Base-by-base conservation (phyloP, 2,329 filamentous ascomycete genomes). In the Colletotrichum tropicicola region DNA sequence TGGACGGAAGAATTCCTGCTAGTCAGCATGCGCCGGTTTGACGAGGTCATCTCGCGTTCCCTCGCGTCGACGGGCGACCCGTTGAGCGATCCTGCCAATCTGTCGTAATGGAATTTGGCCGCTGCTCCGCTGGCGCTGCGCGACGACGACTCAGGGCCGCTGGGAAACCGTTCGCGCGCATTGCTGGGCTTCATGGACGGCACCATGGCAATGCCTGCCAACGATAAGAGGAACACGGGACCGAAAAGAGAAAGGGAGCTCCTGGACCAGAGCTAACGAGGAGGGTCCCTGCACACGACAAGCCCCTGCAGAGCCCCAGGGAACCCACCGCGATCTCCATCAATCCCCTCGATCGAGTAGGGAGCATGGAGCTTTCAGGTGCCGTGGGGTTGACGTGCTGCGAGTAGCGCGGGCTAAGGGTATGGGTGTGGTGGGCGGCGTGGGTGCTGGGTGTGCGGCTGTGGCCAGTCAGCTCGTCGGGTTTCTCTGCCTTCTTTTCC, bases 321-420 rank as follows among this genome's bases (percentile, higher is more conserved):
- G 61, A 65, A 65, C 61, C 61, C 61, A 65, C 61, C 41, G 21
- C 56, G 61, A 65, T 61, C 61, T 57, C 61, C 61, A 65, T 65
- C 56, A 61, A 55, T 65, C 61, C 56, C 44, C 49, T 65, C 61
- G 61, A 65, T 65, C 61, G 56, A 49, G 28, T 57, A 65, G 44
- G 57, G 61, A 45, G 30, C 44, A 47, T 49, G 48, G 56, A 65
- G 61, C 61, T 65, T 61, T 52, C 52, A 39, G n/a, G 58, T 65
- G 61, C 49, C 61, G 61, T 65, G 61, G 61, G 61, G 61, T 44
- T 65, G 61, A 61, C 56, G 61, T 65, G 61, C 57, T 65, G 32
- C 56, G 48, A 60, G 60, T 45, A 49, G 48, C 49, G 53, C 41
- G 41, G 45, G 28, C 27, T 21, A 52, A 21, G 27, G 39, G 57